These are phyloP conservation scores for Globisporangium abappressorium DNA, from an alignment of 352 stramenopile genomes.

Conservation along the genomic window DNA sequence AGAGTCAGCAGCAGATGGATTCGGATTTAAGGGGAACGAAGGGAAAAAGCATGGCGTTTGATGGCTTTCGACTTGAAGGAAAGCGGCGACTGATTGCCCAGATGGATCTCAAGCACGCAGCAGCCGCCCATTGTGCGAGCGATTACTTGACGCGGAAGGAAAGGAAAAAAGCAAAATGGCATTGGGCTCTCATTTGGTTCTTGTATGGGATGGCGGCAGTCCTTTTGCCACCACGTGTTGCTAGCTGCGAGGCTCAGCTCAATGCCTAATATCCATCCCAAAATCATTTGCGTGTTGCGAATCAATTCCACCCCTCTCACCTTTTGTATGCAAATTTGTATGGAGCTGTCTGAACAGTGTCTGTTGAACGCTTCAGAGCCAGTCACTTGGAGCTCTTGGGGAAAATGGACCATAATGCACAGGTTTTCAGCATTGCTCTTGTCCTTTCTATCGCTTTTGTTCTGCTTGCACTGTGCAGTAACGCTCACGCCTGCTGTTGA, in stretches of 20 bases:
- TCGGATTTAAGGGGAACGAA: not conserved
- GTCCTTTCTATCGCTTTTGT: not conserved
- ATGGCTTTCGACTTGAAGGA: not conserved
- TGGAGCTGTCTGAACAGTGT: not conserved
- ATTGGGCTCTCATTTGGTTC: not conserved
- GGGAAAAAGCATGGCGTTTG: not conserved
- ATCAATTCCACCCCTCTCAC: not conserved
- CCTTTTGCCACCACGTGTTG: not conserved
- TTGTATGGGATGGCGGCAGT: not conserved
- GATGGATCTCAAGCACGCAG: not conserved
- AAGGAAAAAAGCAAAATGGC: not conserved
- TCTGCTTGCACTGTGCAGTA: not conserved
- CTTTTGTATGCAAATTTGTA: not conserved
- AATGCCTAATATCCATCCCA: not conserved
- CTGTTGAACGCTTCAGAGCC: not conserved
- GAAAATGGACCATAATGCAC: not conserved
- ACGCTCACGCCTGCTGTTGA: not conserved
- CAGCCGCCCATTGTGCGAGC: not conserved
- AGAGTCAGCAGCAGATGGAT: constrained; percentile 1
- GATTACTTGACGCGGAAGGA: not conserved
- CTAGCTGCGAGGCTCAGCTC: not conserved
- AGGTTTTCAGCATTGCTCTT: not conserved
- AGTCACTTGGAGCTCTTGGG: not conserved
- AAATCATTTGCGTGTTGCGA: not conserved
- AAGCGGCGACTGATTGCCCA: not conserved